Base-by-base conservation (phyloP, 73 alveolate genomes). In the Tetrahymena thermophila region DNA sequence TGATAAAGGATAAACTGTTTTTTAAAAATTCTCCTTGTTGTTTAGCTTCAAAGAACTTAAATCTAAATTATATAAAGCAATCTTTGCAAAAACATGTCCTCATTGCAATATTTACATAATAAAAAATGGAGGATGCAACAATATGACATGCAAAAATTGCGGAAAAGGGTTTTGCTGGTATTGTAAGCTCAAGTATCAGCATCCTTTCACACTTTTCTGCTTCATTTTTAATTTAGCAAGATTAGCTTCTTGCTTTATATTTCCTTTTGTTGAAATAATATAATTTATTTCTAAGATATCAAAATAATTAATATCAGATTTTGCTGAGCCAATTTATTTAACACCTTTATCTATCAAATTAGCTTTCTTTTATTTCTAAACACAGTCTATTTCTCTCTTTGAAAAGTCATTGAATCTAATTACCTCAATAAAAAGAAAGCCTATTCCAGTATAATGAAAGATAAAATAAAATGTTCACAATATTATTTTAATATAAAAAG, bases 51-150 rank as follows among this genome's bases (percentile, higher is more conserved):
- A 50, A 84, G 94, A 84, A 44, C 28, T 84, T 35, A 35, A 94
- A 84, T 94, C 85, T 50, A 94, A 42, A 35, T 57, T 43, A 23
- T 94, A 71, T 55, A 35, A 84, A 35, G n/a, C 58, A 34, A 44
- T 94, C 11, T 85, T 42, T 31, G 42, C 95, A 16, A 38, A 94
- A 34, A 57, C 56, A 55, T 94, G 96, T 34, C 96, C 96, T 94
- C 35, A 94, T 34, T 94, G 96, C 85, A 94, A 85, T 34, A 57
- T 85, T 84, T 85, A 42, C 25, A 94, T 94, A 3, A 44, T 34
- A 19, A 94, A 85, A 85, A 94, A 94, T 16, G 96, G 96, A 84
- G 96, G 96, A 10, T 94, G 96, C 55, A 40, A 85, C n/a, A 94
- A 94, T 43, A 94, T 94, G 96, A 94, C 95, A n/a, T 94, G 96